Conservation (phyloP, 257 asterid species). For the Solanum pimpinellifolium region DNA sequence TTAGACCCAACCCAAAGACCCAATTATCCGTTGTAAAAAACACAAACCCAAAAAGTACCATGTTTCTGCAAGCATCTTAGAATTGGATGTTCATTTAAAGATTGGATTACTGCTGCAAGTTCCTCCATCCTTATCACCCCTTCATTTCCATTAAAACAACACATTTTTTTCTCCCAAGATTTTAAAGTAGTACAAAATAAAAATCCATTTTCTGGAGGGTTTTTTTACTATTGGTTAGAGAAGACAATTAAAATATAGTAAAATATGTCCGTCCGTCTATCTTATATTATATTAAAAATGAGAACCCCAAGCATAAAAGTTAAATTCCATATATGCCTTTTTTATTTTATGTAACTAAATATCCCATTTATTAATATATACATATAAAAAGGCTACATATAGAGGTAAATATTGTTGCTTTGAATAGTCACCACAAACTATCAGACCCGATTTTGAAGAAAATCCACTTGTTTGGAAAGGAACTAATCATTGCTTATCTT, state of each 20-base stretch:
- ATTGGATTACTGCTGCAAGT: constrained; percentile 33
- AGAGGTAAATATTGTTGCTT: not conserved
- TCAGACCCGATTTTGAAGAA: not conserved
- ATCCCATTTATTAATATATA: not conserved
- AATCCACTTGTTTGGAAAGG: not conserved
- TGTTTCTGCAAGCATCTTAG: not conserved
- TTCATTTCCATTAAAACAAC: not conserved
- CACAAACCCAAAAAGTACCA: not conserved
- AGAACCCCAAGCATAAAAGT: not conserved
- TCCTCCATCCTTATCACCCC: constrained; percentile 49
- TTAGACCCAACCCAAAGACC: not conserved
- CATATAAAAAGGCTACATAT: not conserved
- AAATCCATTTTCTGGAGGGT: not conserved
- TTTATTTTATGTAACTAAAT: not conserved
- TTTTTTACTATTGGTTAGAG: not conserved
- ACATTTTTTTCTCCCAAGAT: not conserved
- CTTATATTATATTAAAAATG: not conserved
- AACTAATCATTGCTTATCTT: not conserved
- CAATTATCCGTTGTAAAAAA: not conserved
- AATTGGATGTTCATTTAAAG: constrained; percentile 39
- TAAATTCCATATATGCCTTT: not conserved
- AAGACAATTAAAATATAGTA: not conserved
- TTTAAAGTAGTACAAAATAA: not conserved
- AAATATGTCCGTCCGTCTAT: not conserved
- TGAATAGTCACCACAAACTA: not conserved